Conservation (phyloP, 2,329 filamentous ascomycete species). For the Trichoderma sp. region DNA sequence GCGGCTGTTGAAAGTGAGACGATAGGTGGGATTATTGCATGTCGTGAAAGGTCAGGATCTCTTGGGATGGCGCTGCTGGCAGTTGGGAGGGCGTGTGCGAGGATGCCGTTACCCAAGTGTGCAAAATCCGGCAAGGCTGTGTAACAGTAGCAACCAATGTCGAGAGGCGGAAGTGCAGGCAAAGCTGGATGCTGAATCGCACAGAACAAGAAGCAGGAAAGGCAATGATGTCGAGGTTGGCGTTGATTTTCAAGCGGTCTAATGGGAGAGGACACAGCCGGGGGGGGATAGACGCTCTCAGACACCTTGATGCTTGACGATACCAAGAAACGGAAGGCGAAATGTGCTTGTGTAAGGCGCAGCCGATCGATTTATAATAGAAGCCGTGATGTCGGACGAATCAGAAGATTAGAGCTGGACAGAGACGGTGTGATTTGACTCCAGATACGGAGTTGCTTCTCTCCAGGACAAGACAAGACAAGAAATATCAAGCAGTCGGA, state of each 20-base stretch:
- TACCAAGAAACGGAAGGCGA: not conserved
- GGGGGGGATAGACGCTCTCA: not conserved
- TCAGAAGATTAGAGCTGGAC: not conserved
- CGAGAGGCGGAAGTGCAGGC: not conserved
- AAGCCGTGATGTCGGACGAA: not conserved
- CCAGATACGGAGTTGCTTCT: not conserved
- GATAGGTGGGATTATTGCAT: conserved; percentile 24
- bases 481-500: not conserved
- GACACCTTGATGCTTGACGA: not conserved
- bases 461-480: not conserved
- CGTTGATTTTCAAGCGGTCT: not conserved
- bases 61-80: conserved; percentile 16
- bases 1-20: not conserved
- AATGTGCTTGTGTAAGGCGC: not conserved
- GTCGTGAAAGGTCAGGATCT: conserved; percentile 21
- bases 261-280: not conserved
- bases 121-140: conserved; percentile 15
- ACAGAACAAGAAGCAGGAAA: not conserved
- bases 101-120: conserved; percentile 12
- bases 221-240: not conserved
- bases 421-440: not conserved
- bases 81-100: conserved; percentile 13
- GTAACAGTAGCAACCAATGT: conserved; percentile 7
- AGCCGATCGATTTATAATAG: conserved; percentile 6
- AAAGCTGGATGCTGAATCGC: not conserved